Base-by-base conservation (phyloP, 495 filamentous ascomycete species). In the Penicillium coprophilum region DNA sequence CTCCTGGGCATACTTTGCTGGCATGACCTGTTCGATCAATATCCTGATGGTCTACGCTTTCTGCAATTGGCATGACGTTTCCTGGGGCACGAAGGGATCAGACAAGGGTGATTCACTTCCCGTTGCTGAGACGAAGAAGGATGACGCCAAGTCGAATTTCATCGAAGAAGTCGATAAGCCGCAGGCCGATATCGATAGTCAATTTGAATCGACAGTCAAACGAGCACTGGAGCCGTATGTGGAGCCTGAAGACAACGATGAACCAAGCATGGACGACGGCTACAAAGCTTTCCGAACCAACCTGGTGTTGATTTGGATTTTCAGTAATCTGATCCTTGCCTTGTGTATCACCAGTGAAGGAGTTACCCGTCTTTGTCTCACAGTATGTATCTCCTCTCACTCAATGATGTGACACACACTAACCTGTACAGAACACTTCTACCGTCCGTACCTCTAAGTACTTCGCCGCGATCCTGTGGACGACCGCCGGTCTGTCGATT, bases 31-130 rank as follows among this genome's bases (percentile, higher is more conserved):
- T 21, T 97, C 95, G 71, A 90, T 96, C 86, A 98, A 98, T 74
- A 92, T 98, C 59, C 83, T 98, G 65, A 97, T 92, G 80, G 91
- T 98, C 55, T 98, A 98, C 76, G 91, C 80, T 54, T 98, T 96
- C 85, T 93, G 92, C 82, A 98, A 98, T 79, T 98, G 94, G 94
- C 94, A 98, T 77, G 94, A 98, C 71, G 94, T 98, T 46, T 96
- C 93, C 13, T 98, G 94, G 94, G 94, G 94, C 79, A 97, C 94
- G 70, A 97, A 98, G 80, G 94, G 94, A 68, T 91, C 94, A 6
- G 94, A 98, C 76, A 97, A 97, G 77, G 88, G 87, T 38, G 94
- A 97, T 54, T 89, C 89, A 13, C 77, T 98, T 30, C 94, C 94
- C 2, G 91, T 91, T 13, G 95, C 88, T 0, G 80, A 87, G 60